Evolutionary conservation across 2,329 filamentous ascomycete genomes (phyloP), one percentile per base, ranked within the genome.

Genomic region (Trichophyton equinum): DNA sequence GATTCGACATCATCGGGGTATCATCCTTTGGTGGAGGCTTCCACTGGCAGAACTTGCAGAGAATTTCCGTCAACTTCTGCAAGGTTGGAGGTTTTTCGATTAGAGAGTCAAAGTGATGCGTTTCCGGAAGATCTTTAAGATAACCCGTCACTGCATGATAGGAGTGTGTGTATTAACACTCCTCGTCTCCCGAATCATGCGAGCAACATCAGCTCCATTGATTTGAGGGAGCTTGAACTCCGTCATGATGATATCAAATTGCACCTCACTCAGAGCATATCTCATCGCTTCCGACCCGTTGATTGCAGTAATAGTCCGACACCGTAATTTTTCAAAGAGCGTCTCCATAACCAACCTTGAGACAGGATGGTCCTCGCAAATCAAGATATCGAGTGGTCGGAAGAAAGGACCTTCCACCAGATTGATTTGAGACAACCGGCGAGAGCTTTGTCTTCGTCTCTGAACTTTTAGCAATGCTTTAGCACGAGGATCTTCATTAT

Each of bases 281-380:
- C 92, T 85, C 68, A 96, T 87, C 9, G 92, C 94, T 70, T 99
- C 94, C 0, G 89, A 86, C 0, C 94, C 94, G 67, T 91, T 96
- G 2, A 86, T 82, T 3, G 94, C 92, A 2, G 89, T 91, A 68
- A 99, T 94, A 7, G 92, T 96, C 47, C 94, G 88, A 69, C 94
- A 99, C 40, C 90, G 87, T 40, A 97, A 79, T 75, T 97, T 99
- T 73, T 99, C 94, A 59, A 99, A 81, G 6, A 99, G 78, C 68
- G 95, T 94, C 71, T 99, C 94, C 92, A 99, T 97, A n/a, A 99
- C 92, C 78, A 99, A 85, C 22, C 92, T 84, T 4, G 94, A 96
- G 3, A 99, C 92, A 0, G 94, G 94, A 72, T 99, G 94, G 69
- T 99, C 94, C 75, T 99, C 94, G 71, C 94, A 97, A 58, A 99